Evolutionary conservation across 495 filamentous ascomycete genomes (phyloP), one percentile per base, ranked within the genome.

Genomic region (Penicillium ucsense): DNA sequence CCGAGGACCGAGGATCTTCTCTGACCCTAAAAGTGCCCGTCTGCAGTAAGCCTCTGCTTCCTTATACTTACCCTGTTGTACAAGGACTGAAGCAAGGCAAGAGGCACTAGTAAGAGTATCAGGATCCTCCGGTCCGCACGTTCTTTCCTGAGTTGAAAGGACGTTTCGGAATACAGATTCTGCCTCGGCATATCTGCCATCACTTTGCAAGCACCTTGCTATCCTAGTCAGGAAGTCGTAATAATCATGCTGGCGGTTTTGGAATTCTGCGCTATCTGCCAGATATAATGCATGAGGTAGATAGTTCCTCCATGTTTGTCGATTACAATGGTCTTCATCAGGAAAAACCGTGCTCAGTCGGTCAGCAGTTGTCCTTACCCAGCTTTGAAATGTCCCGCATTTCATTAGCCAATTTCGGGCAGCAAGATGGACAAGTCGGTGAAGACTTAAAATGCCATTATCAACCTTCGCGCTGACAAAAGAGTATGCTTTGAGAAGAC

Each of bases 401-500:
- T 47, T 46, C 48, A 50, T 55, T 6, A 70, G 39, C 66, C 64
- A 70, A 43, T 56, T 60, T 35, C 63, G 41, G 1, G 54, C 65
- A 8, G 61, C 61, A 10, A 67, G 50, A 56, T 65, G 62, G 30
- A 72, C 64, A 1, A 72, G 58, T 41, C 56, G 59, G 47, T 70
- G 65, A 28, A 69, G 12, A 45, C 51, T 41, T 11, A 54, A 41
- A 5, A 31, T 20, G 4, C 10, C 31, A 11, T 43, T 36, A 28
- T 38, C 47, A 27, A 7, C 38, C 11, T 54, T 52, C 31, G 45
- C 41, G 8, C 33, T 63, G 12, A 67, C 48, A 42, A 72, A 54
- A 10, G 44, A 47, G 34, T 32, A 54, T 3, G 47, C 43, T 4
- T 52, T 53, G 1, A 72, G 45, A 6, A 55, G 47, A 8, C 57